Evolutionary conservation across 345 rosid genomes (phyloP), one percentile per base, ranked within the genome.

Genomic region (Balakata baccata): DNA sequence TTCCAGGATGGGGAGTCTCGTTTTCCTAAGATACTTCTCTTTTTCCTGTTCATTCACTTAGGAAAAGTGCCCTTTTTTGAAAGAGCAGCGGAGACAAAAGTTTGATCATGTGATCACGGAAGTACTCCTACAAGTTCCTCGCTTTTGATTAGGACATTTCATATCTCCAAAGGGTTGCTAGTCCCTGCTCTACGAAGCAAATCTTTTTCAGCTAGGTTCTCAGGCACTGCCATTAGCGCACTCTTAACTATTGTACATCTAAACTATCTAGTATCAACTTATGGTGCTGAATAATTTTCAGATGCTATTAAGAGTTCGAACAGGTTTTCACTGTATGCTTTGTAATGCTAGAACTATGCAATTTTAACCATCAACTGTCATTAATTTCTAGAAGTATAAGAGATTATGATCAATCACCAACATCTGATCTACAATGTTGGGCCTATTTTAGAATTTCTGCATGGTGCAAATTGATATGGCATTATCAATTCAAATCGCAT

Each of bases 131-230:
- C 12, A 17, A 25, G 52, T 47, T 5, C 22, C 34, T 50, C 8
- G 7, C 37, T 17, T 45, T 45, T 14, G 53, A 45, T 29, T 17
- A 22, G 22, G 22, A 57, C 53, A 17, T 57, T 23, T 57, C 3
- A 56, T 1, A 3, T 54, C 9, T 20, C 54, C 23, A 18, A 17
- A 45, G 45, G 13, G 37, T 25, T 58, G 18, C 0, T 45, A 39
- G 64, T 59, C 64, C 41, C 74, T 45, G 64, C 65, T 45, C 14
- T 41, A 25, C 1, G 64, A 57, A 57, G 50, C 41, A 45, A 43
- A 56, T 58, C 64, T 37, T 7, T 23, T n/a, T 39, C 11, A 6
- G 38, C 53, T 41, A 13, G 56, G 50, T 53, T 37, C 29, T 2
- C 37, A 52, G 18, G 22, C 14, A 41, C 29, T 9, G 14, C 64